Evolutionary conservation across 1,284 basidiomycete genomes (phyloP).

Genomic region (Mycena citricolor): DNA sequence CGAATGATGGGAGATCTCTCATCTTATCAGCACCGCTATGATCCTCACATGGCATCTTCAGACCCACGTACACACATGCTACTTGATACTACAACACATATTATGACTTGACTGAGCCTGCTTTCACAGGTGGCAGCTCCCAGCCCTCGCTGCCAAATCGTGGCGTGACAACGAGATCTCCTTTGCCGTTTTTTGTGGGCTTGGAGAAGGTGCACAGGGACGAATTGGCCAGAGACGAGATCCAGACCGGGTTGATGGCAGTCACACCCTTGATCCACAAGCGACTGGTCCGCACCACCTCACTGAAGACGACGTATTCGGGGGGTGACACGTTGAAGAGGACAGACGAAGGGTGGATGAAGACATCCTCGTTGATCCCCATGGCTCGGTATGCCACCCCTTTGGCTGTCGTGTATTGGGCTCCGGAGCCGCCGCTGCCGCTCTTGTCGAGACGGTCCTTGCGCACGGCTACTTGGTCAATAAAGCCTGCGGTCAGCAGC

Average conservation of each 20-base stretch:
- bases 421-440: constrained; percentile 37
- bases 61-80: no score
- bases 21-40: no score
- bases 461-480: constrained; percentile 94
- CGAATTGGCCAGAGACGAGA: constrained; percentile 76
- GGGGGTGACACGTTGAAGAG: constrained; percentile 75
- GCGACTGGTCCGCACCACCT: constrained; percentile 73
- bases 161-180: constrained; percentile 71
- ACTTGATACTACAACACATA: constrained; percentile 11
- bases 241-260: constrained; percentile 87
- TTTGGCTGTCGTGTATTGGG: constrained; percentile 64
- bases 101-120: constrained; percentile 26
- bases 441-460: constrained; percentile 76
- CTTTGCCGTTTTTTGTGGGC: constrained; percentile 70
- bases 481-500: constrained; percentile 86
- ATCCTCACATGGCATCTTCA: no score
- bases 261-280: constrained; percentile 90
- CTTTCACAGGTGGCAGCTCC: constrained; percentile 80
- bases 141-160: constrained; percentile 82
- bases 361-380: constrained; percentile 85
- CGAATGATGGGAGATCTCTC: no score
- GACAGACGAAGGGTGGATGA: constrained; percentile 88
- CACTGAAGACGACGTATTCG: constrained; percentile 86
- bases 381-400: constrained; percentile 86
- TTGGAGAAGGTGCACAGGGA: constrained; percentile 89